phyloP scores from a whole-genome alignment of 495 filamentous ascomycete genomes.

The Trypethelium eluteriae region DNA sequence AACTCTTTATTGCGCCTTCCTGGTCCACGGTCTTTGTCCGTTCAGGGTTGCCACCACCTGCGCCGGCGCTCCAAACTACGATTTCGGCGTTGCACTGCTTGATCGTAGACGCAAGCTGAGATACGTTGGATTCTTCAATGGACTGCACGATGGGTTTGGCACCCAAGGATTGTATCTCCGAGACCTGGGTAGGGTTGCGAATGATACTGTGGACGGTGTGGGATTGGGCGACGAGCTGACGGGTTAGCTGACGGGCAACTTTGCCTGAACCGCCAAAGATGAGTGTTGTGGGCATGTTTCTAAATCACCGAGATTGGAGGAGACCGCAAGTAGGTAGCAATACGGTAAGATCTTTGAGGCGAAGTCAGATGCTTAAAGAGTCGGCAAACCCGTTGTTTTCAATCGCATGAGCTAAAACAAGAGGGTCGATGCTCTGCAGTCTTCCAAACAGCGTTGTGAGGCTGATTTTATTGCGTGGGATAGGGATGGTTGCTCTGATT shows the following conservation, averaged over 20 bases:
- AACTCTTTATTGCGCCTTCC: slow-evolving; percentile 31
- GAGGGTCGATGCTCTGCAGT: too few relatives aligned
- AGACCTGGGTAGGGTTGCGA: slow-evolving; percentile 27
- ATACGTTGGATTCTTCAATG: slow-evolving; percentile 31
- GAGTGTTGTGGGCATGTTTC: slow-evolving; percentile 23
- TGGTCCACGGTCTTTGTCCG: slow-evolving; percentile 31
- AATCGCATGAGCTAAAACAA: too few relatives aligned
- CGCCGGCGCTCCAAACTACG: slow-evolving; percentile 33
- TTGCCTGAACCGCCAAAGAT: slow-evolving; percentile 37
- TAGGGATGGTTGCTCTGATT: too few relatives aligned
- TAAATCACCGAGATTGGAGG: neutral
- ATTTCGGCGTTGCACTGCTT: slow-evolving; percentile 17
- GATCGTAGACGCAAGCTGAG: slow-evolving; percentile 29
- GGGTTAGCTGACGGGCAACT: slow-evolving; percentile 32
- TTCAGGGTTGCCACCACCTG: slow-evolving; percentile 29
- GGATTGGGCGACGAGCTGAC: slow-evolving; percentile 25
- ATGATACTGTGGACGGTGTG: slow-evolving; percentile 34
- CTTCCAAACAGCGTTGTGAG: too few relatives aligned
- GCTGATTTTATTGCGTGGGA: too few relatives aligned
- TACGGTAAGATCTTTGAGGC: neutral
- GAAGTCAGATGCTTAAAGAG: too few relatives aligned
- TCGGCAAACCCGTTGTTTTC: too few relatives aligned
- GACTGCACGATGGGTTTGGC: slow-evolving; percentile 33
- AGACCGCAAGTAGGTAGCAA: neutral
- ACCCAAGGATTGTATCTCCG: slow-evolving; percentile 28